Base-by-base conservation (phyloP, 257 asterid genomes). In the Gentiana straminea region DNA sequence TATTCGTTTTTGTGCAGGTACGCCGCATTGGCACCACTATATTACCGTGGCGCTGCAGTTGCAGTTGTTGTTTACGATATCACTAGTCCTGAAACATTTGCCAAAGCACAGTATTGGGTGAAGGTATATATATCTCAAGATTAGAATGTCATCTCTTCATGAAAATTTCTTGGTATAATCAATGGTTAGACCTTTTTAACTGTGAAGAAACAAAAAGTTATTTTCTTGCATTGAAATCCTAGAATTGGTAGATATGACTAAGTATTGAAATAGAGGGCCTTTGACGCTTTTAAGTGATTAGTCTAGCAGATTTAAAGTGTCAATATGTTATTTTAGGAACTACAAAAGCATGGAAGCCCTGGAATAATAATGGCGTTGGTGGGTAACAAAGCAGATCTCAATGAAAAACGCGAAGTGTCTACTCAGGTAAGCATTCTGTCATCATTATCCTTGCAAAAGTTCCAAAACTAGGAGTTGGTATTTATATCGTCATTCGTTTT, bases 321-420 rank as follows among this genome's bases (percentile, higher is more conserved):
- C 24, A 24, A 24, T 24, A 24, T 24, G 24, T 0, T 24, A 24
- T 62, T 51, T 12, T 63, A 92, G 99, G 97, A 92, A 70, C 74
- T 92, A 60, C 94, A 86, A 79, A 92, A 92, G 71, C 99, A 92
- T 51, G 99, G 97, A 55, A 88, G 86, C 71, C 94, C 97, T 33
- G 97, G 83, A 62, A 92, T 92, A 65, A 84, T 92, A 73, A 71
- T 92, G 97, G 95, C 99, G 67, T 72, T 92, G 68, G 99, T 92
- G 53, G 99, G 99, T 58, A 92, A 92, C 58, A 92, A 92, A 76
- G 99, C 97, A 7, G 99, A 92, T 85, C 91, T 92, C 59, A 71
- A 68, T 10, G 99, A 92, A 61, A 88, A 73, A 63, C 89, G 97
- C 65, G 91, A 92, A 92, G 91, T 92, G 37, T 56, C 88, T 9